Evolutionary conservation across 164 flowering plant species (phyloP), one percentile per base, ranked within the genome.

Genomic region (Tetrastigma voinierianum): DNA sequence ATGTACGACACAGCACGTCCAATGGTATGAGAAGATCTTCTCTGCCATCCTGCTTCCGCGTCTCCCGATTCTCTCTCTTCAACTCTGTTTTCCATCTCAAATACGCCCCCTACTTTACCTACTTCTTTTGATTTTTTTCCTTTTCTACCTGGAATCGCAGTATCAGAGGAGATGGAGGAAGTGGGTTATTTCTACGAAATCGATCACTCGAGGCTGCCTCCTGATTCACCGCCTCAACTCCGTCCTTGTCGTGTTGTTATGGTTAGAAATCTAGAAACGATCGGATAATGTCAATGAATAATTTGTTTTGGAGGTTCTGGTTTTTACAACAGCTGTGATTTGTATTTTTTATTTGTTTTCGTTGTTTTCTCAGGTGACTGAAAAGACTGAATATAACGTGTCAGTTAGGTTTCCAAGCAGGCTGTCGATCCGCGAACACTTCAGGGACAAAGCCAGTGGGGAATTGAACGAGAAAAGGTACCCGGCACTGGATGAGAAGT

Each of bases 401-500:
- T 61, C 86, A 6, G 72, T 87, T 57, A 85, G 79, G 66, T 89
- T 69, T 58, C 97, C 97, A 1, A 91, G 95, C 70, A 54, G 68
- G n/a, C 54, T 65, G 45, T 83, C 95, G 14, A 78, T 89, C 5
- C 59, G 81, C 8, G 70, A 64, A 0, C 83, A 79, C 79, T 83
- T 87, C 69, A 62, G 47, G 46, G 65, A 65, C n/a, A 55, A 61
- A 24, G 63, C 6, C 48, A 10, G 18, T 10, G 11, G 40, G 11
- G 23, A 69, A 4, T 61, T 53, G 12, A 17, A 21, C 5, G 17
- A 4, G 10, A 74, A 66, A 64, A 59, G 61, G 70, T 67, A 84
- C 44, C 97, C 96, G 1, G 67, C 68, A 12, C 65, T 89, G 21
- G 92, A 88, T 60, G 96, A 87, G 78, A 77, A 78, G 73, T 83